These are phyloP conservation scores for Sanghuangporus baumii DNA, from an alignment of 1,284 basidiomycete species.

Conservation along the genomic window DNA sequence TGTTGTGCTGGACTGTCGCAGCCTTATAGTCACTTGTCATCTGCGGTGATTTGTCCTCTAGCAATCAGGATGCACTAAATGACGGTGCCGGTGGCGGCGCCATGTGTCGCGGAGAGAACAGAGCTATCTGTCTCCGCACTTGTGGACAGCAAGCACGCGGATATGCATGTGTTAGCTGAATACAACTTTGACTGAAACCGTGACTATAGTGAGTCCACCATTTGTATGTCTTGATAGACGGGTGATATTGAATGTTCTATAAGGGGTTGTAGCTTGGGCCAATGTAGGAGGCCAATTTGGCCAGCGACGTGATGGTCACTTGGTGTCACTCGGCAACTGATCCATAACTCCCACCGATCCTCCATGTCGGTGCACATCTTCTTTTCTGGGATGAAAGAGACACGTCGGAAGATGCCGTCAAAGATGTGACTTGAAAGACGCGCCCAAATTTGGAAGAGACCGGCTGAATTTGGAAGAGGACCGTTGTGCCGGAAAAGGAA, in stretches of 20 bases:
- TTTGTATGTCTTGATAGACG: background rate
- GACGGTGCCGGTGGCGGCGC: background rate
- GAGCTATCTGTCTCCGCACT: background rate
- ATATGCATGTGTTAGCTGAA: background rate
- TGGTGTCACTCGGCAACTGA: background rate
- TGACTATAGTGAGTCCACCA: background rate
- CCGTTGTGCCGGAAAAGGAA: background rate
- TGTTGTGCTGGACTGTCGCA: background rate
- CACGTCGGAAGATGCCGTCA: background rate
- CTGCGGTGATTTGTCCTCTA: background rate
- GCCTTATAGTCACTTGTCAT: background rate
- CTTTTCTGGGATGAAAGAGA: constrained; percentile 5
- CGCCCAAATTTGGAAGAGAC: background rate
- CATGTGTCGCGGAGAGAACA: background rate
- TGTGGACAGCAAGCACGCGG: background rate
- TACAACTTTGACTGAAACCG: background rate
- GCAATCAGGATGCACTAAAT: background rate
- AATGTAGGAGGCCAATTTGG: background rate
- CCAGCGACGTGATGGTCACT: background rate
- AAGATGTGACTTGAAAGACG: background rate
- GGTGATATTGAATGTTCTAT: constrained; percentile 1
- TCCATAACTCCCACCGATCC: background rate
- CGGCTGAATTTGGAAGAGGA: background rate
- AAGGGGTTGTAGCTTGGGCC: constrained; percentile 5
- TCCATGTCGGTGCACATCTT: background rate